Conservation (phyloP, 352 stramenopile genomes). For the Pythium aristosporum region DNA sequence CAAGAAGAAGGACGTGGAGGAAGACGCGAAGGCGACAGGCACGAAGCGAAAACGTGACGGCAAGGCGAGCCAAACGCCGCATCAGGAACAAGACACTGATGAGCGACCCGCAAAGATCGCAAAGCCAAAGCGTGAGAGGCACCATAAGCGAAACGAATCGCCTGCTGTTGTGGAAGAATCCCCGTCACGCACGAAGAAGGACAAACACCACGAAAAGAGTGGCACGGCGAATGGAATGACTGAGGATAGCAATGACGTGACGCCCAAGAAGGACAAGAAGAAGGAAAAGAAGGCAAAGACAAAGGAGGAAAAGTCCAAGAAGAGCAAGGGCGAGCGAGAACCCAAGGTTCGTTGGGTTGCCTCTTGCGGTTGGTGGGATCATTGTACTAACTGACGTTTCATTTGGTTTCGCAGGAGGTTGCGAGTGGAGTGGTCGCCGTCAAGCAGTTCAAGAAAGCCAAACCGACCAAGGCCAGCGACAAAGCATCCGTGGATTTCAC, state of each 20-base stretch:
- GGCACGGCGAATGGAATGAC: constrained; percentile 3
- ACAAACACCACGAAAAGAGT: constrained; percentile 31
- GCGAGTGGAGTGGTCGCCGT: constrained; percentile 73
- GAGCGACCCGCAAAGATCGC: constrained; percentile 22
- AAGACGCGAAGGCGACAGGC: neutral
- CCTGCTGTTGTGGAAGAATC: constrained; percentile 26
- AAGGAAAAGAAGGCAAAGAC: constrained; percentile 13
- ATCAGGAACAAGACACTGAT: constrained; percentile 24
- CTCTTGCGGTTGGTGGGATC: neutral
- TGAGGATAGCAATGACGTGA: constrained; percentile 13
- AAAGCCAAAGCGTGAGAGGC: constrained; percentile 29
- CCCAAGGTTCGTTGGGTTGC: constrained; percentile 38
- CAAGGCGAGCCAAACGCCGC: neutral
- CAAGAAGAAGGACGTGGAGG: neutral
- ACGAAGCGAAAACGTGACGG: constrained; percentile 22
- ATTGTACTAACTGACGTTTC: neutral
- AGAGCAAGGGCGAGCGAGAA: constrained; percentile 36
- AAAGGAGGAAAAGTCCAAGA: constrained; percentile 23
- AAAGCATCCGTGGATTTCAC: constrained; percentile 45
- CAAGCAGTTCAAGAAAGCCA: constrained; percentile 78
- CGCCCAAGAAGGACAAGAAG: constrained; percentile 29
- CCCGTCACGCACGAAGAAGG: constrained; percentile 27
- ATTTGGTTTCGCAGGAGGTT: constrained; percentile 37
- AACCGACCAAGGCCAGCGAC: constrained; percentile 35
- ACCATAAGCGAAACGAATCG: neutral